These are phyloP conservation scores for Lipomyces sp. DNA, from an alignment of 805 yeast species.

Conservation along the genomic window DNA sequence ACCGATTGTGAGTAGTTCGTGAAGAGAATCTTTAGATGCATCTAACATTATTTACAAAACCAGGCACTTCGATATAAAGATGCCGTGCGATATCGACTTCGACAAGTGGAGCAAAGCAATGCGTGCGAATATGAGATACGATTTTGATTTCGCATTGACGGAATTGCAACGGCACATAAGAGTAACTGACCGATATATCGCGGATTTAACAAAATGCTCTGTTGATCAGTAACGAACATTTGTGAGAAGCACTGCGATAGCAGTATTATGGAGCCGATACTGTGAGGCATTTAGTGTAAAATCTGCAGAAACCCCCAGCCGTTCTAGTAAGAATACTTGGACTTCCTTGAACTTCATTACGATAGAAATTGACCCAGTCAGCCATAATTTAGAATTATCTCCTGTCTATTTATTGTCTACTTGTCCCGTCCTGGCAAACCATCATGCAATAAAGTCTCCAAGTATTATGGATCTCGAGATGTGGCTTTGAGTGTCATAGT, in stretches of 20 bases:
- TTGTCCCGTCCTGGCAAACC: not conserved
- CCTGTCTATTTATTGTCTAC: not conserved
- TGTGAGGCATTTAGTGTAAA: not conserved
- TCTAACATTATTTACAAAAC: not conserved
- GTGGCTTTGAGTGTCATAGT: not conserved
- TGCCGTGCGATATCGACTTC: constrained; percentile 1
- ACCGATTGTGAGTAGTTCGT: not conserved
- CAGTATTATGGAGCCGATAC: not conserved
- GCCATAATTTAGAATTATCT: not conserved
- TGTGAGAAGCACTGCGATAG: not conserved
- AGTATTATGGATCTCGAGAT: not conserved
- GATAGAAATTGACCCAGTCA: not conserved
- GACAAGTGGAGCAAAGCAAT: constrained; percentile 1
- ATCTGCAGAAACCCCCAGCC: not conserved
- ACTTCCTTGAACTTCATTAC: not conserved
- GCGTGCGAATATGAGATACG: not conserved
- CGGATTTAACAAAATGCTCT: not conserved
- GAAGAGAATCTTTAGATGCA: not conserved
- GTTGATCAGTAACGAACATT: not conserved
- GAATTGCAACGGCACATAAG: not conserved
- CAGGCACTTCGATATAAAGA: not conserved
- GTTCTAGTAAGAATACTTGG: not conserved
- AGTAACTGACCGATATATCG: not conserved
- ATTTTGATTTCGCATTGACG: not conserved
- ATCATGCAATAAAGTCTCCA: not conserved